Evolutionary conservation across 2,329 filamentous ascomycete species (phyloP), one percentile per base, ranked within the genome.

Genomic region (Calycina marina): DNA sequence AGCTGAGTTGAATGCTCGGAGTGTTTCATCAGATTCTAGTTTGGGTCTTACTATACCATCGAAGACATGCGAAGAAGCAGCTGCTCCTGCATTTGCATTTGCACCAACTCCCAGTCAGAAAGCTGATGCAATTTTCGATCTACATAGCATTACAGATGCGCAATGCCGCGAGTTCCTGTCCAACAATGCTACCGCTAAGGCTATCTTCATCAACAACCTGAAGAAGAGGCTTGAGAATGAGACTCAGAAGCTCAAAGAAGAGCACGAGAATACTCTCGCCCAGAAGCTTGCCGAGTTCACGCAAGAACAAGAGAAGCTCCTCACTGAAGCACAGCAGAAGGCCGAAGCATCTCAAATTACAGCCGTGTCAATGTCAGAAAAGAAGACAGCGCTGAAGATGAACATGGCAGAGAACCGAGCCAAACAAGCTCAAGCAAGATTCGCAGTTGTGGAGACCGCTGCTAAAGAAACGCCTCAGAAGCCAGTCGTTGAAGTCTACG

Each of bases 401-500:
- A 88, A 84, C 51, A 80, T 92, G 72, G 62, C 74, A 4, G 77
- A 88, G 44, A 81, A 77, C 45, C 73, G 77, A 50, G 58, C 67
- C 28, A 71, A 67, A 40, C 58, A 61, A 6, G 71, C 75, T 0
- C 65, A 65, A 31, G 80, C 77, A 4, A 92, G 90, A 59, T 59
- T 92, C 18, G 68, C 70, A 2, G 72, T 90, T 1, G 80, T 96
- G 3, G 70, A 85, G 48, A 80, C 73, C 28, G 86, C 88, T 9
- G 84, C 79, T 0, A 67, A 66, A n/a, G 79, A 93, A 29, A 94
- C 86, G 1, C 88, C 88, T 0, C 67, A 88, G 46, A 76, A 74
- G 51, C 72, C 85, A 1, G 84, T 96, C 4, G 70, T 62, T 6
- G 85, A 94, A 55, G 86, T 94, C 0, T 94, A 83, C 81, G 74